Percentiles rank a stretch among this genome's conserved stretches.
phyloP scores from a whole-genome alignment of 1,284 basidiomycete genomes.

The Sporisorium exsertum region DNA sequence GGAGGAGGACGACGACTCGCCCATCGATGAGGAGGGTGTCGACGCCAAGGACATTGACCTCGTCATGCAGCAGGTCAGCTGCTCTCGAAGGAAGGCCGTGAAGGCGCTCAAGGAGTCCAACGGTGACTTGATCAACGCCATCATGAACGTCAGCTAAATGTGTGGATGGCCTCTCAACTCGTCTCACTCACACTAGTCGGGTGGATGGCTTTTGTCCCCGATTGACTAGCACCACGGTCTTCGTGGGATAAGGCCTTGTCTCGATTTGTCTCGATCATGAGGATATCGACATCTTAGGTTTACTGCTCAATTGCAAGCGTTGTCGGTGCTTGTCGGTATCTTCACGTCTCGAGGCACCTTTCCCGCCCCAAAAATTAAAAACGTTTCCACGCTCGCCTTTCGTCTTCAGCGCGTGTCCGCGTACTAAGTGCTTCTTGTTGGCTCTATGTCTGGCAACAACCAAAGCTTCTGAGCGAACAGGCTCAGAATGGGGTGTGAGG shows the following conservation, averaged over 20 bases:
- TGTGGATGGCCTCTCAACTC: neutral
- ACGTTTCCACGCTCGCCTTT: constrained; percentile 3
- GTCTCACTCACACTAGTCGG: too few species aligned
- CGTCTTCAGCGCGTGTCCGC: neutral
- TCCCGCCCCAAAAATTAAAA: neutral
- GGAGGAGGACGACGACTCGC: constrained; percentile 67
- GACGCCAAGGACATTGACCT: constrained; percentile 93
- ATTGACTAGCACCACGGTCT: neutral
- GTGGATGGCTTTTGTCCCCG: too few species aligned
- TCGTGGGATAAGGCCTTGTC: neutral
- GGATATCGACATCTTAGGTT: too few species aligned
- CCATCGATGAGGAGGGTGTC: constrained; percentile 72
- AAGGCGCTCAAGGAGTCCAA: constrained; percentile 69
- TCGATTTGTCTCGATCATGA: too few species aligned
- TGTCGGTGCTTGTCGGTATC: neutral
- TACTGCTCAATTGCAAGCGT: too few species aligned
- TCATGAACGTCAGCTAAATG: constrained; percentile 65
- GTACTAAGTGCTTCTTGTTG: neutral
- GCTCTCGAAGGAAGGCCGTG: constrained; percentile 68
- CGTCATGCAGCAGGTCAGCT: constrained; percentile 81
- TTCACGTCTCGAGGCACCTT: neutral
- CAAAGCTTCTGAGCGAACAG: neutral
- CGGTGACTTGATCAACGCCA: constrained; percentile 68
- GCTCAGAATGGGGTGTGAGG: neutral
- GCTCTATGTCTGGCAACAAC: neutral